Evolutionary conservation across 331 rosid species (phyloP).

Genomic region (Erythrophleum ivorense): DNA sequence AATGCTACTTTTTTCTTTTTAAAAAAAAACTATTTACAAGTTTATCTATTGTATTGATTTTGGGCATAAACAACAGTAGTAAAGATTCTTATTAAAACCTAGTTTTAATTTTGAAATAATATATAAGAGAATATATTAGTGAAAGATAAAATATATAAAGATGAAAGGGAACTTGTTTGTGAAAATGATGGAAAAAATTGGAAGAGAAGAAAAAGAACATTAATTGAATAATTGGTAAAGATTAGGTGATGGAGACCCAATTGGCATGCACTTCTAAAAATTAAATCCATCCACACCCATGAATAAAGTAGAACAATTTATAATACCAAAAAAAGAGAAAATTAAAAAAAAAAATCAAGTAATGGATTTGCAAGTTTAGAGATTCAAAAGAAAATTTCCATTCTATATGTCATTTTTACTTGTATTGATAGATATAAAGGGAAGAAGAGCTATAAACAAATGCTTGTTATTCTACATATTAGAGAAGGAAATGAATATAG

Average conservation of each 20-base stretch:
- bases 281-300: background rate
- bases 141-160: conserved; percentile 30
- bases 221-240: conserved; percentile 44
- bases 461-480: background rate
- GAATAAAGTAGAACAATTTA: conserved; percentile 2
- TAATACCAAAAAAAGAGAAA: background rate
- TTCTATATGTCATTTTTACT: background rate
- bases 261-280: conserved; percentile 23
- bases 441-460: conserved; percentile 21
- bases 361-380: conserved; percentile 5
- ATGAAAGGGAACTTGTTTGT: conserved; percentile 33
- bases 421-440: background rate
- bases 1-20: too few species aligned
- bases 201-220: background rate
- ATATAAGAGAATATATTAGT: conserved; percentile 2
- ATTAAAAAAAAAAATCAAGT: background rate
- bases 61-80: too few species aligned
- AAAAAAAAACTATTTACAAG: too few species aligned
- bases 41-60: too few species aligned
- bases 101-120: too few species aligned
- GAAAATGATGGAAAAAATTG: background rate
- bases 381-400: background rate
- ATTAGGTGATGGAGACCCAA: conserved; percentile 41
- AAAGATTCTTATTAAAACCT: too few species aligned
- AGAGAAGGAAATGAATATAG: background rate